Evolutionary conservation across 331 rosid species (phyloP), one percentile per base, ranked within the genome.

Genomic region (Rosa hybrid): DNA sequence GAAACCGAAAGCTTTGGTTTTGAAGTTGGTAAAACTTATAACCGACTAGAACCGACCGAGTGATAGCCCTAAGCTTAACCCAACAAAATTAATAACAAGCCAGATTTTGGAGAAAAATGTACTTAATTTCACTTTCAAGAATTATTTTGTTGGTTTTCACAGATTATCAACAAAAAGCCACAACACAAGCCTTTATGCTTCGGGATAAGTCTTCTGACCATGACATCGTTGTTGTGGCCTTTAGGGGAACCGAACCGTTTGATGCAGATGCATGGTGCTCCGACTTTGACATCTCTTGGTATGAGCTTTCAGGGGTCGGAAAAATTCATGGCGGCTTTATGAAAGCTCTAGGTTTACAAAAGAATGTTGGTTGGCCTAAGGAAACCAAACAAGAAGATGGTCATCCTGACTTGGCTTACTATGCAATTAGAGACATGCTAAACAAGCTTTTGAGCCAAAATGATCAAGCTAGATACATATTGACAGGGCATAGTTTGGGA

Each of bases 211-310:
- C 49, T 0, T 68, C 72, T 27, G 85, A 88, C 25, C 84, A 25
- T 1, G 92, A 88, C 8, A 88, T 86, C 0, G 84, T 90, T 16
- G 85, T 92, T 11, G 90, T 94, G 68, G 92, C 97, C 7, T 94
- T 92, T 62, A 78, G 97, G 80, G 98, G 98, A 16, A 94, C 98
- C 0, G 97, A 94, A 63, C 89, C 92, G 0, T 94, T 91, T 62
- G 86, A 92, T 38, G 86, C 97, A 0, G 93, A 92, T 30, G 94
- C 86, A 13, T 92, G 98, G 97, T 84, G 93, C 82, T 83, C 98
- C 0, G 97, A 94, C 80, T 81, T 94, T 17, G 97, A 94, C 82
- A 81, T 94, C 34, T 94, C 97, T 0, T 92, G 98, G 98, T 92
- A 90, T 10, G 90, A 83, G 25, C 75, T 89, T 57, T n/a, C 78